Evolutionary conservation across 1,284 basidiomycete species (phyloP), one percentile per base, ranked within the genome.

Genomic region (Coniferiporia sulphurascens): DNA sequence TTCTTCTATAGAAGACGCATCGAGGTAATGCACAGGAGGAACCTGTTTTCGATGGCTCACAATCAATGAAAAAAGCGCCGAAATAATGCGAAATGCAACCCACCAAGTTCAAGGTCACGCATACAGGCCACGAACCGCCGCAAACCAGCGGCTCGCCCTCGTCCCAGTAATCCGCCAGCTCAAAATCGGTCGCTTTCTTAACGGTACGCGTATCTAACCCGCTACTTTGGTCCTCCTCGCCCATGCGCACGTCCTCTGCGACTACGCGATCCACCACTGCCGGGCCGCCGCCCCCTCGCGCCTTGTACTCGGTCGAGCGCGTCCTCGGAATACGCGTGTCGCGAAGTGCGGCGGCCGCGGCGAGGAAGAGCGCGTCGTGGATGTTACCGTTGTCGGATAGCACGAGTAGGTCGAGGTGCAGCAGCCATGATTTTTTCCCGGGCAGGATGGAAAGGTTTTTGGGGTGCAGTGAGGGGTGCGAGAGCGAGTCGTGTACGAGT

Each of bases 121-220:
- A 84, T 10, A 93, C 76, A 1, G 91, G 91, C 84, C 91, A 89
- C 10, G 67, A 63, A 3, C 86, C 81, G 55, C 81, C 72, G 43
- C 56, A 62, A 9, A 38, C 76, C 46, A 93, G 69, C 4, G 75
- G 71, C 58, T 85, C 85, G 0, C 91, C 91, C 65, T 91, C 89
- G 64, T 91, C 90, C 89, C 89, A 91, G 63, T 86, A 89, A 71
- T 93, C 90, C 13, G 83, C 78, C 19, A 93, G 76, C 71, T 93
- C 91, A 67, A 93, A 93, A 69, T 93, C 91, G 3, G 80, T 79
- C 3, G 85, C 85, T 8, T 70, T 72, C 34, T 63, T 69, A 36
- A 78, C 70, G 12, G 73, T 71, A 10, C 81, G 76, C 13, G 82
- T 87, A 65, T 84, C 83, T 50, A 89, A 79, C 0, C 80, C 82